Evolutionary conservation across 2,329 filamentous ascomycete species (phyloP), one percentile per base, ranked within the genome.

Genomic region (Graphiopsis chlorocephala): DNA sequence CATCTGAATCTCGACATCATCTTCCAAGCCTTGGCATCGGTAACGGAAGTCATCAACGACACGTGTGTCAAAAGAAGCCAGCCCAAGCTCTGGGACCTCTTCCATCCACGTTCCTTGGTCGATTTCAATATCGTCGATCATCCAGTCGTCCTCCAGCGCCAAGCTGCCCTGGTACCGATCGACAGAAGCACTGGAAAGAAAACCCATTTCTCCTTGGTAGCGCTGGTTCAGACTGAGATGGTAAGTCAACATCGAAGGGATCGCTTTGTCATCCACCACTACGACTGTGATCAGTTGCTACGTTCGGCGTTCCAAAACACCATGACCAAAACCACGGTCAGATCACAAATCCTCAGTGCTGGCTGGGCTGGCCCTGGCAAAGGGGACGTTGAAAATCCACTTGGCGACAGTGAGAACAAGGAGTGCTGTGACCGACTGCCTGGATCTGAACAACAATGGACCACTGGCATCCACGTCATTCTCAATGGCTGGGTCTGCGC

Each of bases 1-100:
- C 50, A 53, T 12, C 28, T 53, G 17, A 25, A 17, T 0, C 38
- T 64, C n/a, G 42, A 57, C 20, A 23, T 20, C 20, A 38, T 64
- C 4, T 59, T 64, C 10, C 25, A 29, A 31, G 61, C 61, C 1
- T 31, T 64, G 23, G 55, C 61, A n/a, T 26, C 38, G 3, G 53
- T 64, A 8, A 58, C 61, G 20, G 61, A 64, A 52, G 61, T 53
- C 6, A 28, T 64, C 42, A 64, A 64, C 42, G 48, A 62, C 2
- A 45, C 23, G 7, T 35, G 33, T 10, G 48, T 15, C 12, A 2
- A 14, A 8, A 1, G 6, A 1, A n/a, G 26, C 23, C 48, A 62
- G 28, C 10, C 17, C 7, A 42, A 23, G 23, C 31, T 62, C 8
- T 62, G 28, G 23, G 29, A 26, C 8, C 48, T 62, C 33, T 62